These are phyloP conservation scores for Rhynchosporium secalis DNA, from an alignment of 2,329 filamentous ascomycete genomes.

Conservation along the genomic window DNA sequence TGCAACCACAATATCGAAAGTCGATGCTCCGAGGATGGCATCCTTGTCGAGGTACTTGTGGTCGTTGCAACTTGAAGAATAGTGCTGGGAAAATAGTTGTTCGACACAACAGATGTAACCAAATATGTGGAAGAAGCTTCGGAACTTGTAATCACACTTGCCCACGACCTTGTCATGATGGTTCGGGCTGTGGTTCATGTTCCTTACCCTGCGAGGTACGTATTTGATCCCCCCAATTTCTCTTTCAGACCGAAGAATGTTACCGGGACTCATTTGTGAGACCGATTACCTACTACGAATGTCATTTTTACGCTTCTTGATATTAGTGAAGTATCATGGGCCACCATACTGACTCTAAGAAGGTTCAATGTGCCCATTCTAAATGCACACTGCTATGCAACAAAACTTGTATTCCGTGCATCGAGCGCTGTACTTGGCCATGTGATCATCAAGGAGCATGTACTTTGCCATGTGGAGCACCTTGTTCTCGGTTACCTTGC, in stretches of 20 bases:
- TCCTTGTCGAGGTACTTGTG: conserved; percentile 3
- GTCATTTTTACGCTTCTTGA: too few relatives aligned
- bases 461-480: conserved; percentile 57
- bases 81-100: conserved; percentile 14
- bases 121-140: conserved; percentile 42
- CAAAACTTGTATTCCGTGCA: conserved; percentile 63
- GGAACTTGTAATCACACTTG: conserved; percentile 60
- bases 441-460: conserved; percentile 54
- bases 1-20: conserved; percentile 56
- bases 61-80: conserved; percentile 5
- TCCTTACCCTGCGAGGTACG: conserved; percentile 50
- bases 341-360: conserved; percentile 36
- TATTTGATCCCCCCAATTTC: neutral
- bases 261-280: too few relatives aligned
- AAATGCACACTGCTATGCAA: conserved; percentile 54
- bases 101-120: conserved; percentile 51
- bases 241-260: neutral
- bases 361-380: conserved; percentile 52
- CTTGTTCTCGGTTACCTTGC: conserved; percentile 68
- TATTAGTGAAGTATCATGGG: neutral
- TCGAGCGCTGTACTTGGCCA: conserved; percentile 53
- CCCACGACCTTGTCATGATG: conserved; percentile 12
- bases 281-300: too few relatives aligned
- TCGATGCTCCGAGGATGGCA: conserved; percentile 51
- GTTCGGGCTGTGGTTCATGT: conserved; percentile 1